Base-by-base conservation (phyloP, 1,284 basidiomycete species). In the Cryptococcus hybrid region DNA sequence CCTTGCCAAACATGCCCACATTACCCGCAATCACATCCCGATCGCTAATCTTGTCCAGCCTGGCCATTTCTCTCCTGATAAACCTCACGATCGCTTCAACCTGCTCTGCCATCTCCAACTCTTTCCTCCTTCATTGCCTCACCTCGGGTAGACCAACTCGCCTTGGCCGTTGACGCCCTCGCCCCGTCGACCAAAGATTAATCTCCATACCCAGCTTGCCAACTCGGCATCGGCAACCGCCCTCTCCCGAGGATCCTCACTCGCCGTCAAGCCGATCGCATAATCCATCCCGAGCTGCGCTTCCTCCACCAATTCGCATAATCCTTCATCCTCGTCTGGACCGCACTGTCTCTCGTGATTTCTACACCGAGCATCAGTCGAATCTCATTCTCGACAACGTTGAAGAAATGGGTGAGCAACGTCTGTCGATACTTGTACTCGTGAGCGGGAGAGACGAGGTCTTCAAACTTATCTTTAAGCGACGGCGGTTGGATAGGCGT, bases 321-420 rank as follows among this genome's bases (percentile, higher is more conserved):
- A 65, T 84, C 83, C 56, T 89, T 88, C 90, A 99, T 90, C 77
- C 97, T 92, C 49, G 87, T 86, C 55, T 86, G 87, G 58, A 99
- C 87, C 39, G 95, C 83, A 5, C 87, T 80, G 73, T 91, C 86
- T 51, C 93, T 86, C 18, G 58, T 56, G 39, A 61, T 56, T 46
- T 61, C 60, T 5, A 49, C 56, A 52, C 82, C 86, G 59, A 94
- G 84, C 65, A 96, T 84, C 56, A 85, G 77, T 15, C 94, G 87
- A 66, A 98, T 88, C 59, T 94, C 88, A 69, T 90, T 88, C 73
- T 98, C 95, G 61, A 92, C 84, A 73, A 99, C 92, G 66, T 94
- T 83, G 82, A 99, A 99, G 80, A 95, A 96, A 78, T 97, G 92
- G 77, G 95, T 92, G 64, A 97, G 83, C 55, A 98, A 82, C 50